Evolutionary conservation across 257 asterid species (phyloP).

Genomic region (Solanum bulbocastanum): DNA sequence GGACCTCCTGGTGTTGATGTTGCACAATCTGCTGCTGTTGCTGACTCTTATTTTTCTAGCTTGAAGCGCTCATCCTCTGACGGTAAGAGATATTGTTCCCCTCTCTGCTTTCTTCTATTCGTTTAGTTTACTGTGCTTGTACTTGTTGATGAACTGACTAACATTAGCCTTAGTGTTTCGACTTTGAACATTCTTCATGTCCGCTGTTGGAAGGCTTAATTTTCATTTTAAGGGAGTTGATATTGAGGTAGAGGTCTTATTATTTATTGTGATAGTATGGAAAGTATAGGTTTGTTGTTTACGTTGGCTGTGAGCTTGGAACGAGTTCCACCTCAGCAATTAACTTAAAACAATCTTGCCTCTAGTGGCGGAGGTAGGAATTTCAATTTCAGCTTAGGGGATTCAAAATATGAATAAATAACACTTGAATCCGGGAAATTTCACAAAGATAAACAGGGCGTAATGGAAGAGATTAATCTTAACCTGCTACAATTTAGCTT

Average conservation of each 20-base stretch:
- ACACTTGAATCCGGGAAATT: neutral
- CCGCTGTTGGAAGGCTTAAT: neutral
- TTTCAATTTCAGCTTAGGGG: neutral
- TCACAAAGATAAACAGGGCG: neutral
- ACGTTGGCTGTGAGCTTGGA: neutral
- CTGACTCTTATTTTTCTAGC: constrained; percentile 43
- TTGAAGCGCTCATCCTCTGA: constrained; percentile 68
- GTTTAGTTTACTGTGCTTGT: neutral
- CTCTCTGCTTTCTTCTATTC: neutral
- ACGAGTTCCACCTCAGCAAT: neutral
- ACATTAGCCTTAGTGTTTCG: neutral
- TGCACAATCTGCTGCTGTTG: constrained; percentile 20
- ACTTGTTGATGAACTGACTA: neutral
- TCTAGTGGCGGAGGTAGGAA: neutral
- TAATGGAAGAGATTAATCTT: neutral
- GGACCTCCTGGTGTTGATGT: constrained; percentile 77
- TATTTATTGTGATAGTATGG: neutral
- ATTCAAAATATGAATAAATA: neutral
- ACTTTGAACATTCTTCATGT: neutral
- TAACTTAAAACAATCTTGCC: neutral
- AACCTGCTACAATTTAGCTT: neutral
- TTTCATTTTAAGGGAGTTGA: neutral
- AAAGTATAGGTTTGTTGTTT: neutral
- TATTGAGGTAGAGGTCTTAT: neutral
- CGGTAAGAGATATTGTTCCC: constrained; percentile 28